Evolutionary conservation across 2,329 filamentous ascomycete species (phyloP), one percentile per base, ranked within the genome.

Genomic region (Cytospora mali): DNA sequence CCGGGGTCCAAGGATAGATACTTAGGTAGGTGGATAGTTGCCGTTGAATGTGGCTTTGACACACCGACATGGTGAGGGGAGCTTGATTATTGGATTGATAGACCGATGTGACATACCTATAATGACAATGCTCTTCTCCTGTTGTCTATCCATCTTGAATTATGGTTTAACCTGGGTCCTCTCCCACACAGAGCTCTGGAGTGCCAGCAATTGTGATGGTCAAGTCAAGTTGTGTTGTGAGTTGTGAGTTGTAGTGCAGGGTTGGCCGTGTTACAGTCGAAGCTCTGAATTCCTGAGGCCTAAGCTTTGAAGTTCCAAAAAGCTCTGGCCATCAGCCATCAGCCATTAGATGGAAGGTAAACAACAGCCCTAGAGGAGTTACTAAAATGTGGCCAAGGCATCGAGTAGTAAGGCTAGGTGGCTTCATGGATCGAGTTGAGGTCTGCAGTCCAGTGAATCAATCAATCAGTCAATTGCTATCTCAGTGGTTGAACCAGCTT

Each of bases 101-200:
- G 28, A 25, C 9, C 10, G 18, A 16, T 13, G n/a, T 18, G 25
- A 61, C 73, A 48, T 67, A 75, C 74, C 75, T 62, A 84, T 74
- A 62, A 84, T 81, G 67, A 84, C 79, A 55, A 83, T 82, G 42
- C 81, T 78, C 62, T 75, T 77, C 59, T 66, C 70, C 28, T 65
- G 64, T 48, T 64, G 67, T 23, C 60, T 27, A 29, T 69, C 71
- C 71, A 73, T 72, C 39, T 42, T 63, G 46, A 53, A 42, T 7
- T 58, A 16, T 13, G 23, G 31, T 13, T 14, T 7, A 18, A 14
- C 28, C 10, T 42, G 31, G 56, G 10, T 35, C 49, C 33, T 29
- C 29, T 28, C 31, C 35, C 49, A 29, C 3, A 16, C 7, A 25
- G n/a, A 18, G 5, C 18, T 31, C 31, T 42, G 2, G 9, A 23